Evolutionary conservation across 495 filamentous ascomycete genomes (phyloP), one percentile per base, ranked within the genome.

Genomic region (Talaromyces thailandensis): DNA sequence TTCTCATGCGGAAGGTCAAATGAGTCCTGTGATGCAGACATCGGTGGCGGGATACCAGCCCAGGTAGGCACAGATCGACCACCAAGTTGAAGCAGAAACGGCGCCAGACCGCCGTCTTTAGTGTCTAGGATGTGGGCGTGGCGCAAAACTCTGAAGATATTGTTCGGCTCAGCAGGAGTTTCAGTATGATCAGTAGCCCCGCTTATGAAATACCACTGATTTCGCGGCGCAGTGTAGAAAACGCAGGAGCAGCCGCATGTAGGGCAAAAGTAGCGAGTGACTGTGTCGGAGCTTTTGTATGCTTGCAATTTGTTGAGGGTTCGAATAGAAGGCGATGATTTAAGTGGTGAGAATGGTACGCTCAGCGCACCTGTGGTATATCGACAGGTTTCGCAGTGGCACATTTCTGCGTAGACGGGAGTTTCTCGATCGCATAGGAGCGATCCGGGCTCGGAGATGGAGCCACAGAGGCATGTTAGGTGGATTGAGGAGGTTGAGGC

Each of bases 181-280:
- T 58, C 5, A 7, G 12, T 58, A 28, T 58, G 9, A 21, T 58
- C 56, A 58, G 24, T 23, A 32, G 56, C 56, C 29, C 56, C 21
- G 56, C 56, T 32, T n/a, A 58, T 31, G n/a, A 31, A 58, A 25
- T 35, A 58, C 56, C 29, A 58, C 56, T n/a, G 29, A 58, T 58
- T 11, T 25, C 16, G 11, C 18, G 28, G 56, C 8, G 32, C 21
- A 14, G 18, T n/a, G 21, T 37, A 37, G 11, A 58, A 58, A n/a
- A 35, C 28, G 16, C 29, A 40, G 29, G 7, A 58, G 32, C 56
- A 58, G 11, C 56, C 56, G 21, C 56, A 58, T 23, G n/a, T n/a
- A 58, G 28, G 56, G 8, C 28, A 58, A n/a, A 31, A 58, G 6
- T 58, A 58, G n/a, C 56, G 56, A 16, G 56, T 58, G 21, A 11